A percentile compares a stretch with the other conserved stretches of the same genome.
Evolutionary conservation across 2,329 filamentous ascomycete species (phyloP).

Genomic region (Stylonectria norvegica): DNA sequence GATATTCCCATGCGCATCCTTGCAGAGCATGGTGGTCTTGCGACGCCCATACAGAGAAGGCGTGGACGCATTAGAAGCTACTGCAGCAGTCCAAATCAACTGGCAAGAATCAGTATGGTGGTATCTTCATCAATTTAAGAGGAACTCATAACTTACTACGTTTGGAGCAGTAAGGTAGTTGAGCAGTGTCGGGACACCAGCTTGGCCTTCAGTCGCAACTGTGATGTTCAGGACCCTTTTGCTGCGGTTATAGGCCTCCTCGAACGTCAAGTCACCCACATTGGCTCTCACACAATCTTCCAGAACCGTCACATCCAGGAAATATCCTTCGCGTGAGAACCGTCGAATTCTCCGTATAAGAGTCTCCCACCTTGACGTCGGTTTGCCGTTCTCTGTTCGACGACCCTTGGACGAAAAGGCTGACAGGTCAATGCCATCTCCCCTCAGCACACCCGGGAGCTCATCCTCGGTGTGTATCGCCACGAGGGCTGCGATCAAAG

Average conservation of each 20-base stretch:
- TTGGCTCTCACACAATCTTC: slow-evolving; percentile 83
- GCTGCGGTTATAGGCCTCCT: slow-evolving; percentile 83
- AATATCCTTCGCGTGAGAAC: slow-evolving; percentile 74
- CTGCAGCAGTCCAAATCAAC: slow-evolving; percentile 77
- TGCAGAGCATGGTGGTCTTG: slow-evolving; percentile 67
- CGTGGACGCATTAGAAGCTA: slow-evolving; percentile 69
- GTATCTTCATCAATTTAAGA: not conserved
- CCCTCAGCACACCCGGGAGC: slow-evolving; percentile 70
- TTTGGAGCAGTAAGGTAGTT: slow-evolving; percentile 94
- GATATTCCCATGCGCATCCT: slow-evolving; percentile 69
- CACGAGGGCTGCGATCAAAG: slow-evolving; percentile 83
- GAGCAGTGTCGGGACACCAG: slow-evolving; percentile 76
- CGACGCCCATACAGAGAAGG: slow-evolving; percentile 63
- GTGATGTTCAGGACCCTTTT: slow-evolving; percentile 91
- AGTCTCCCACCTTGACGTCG: slow-evolving; percentile 51
- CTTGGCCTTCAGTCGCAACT: slow-evolving; percentile 69
- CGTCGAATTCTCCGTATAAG: slow-evolving; percentile 63
- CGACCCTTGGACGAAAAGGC: slow-evolving; percentile 61
- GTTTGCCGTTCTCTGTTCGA: slow-evolving; percentile 30
- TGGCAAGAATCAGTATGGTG: slow-evolving; percentile 33
- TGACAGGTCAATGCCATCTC: slow-evolving; percentile 76
- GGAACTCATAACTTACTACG: slow-evolving; percentile 60
- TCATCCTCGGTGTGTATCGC: slow-evolving; percentile 85
- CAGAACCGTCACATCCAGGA: slow-evolving; percentile 76
- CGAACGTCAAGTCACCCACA: slow-evolving; percentile 85